Percentiles rank a stretch among this genome's conserved stretches.
phyloP scores from a whole-genome alignment of 441 rosid species.

The Syzygium syzygioides region DNA sequence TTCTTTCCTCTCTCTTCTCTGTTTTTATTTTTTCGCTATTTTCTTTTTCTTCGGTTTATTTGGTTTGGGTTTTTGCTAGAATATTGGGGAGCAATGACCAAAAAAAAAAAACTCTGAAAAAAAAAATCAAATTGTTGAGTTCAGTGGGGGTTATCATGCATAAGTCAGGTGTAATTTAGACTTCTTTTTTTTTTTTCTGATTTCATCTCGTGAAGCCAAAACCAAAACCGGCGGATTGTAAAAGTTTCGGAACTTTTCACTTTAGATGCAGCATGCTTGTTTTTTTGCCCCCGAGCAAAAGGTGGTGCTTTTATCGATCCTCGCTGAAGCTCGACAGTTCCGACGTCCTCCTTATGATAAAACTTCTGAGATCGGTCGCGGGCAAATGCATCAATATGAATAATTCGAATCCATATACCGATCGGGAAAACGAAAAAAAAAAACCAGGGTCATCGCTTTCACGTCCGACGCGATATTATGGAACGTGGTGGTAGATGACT shows the following conservation, averaged over 20 bases:
- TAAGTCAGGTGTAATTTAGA: background rate
- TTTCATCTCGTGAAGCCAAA: background rate
- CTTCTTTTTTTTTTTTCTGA: background rate
- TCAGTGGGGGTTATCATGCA: background rate
- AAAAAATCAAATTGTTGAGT: background rate
- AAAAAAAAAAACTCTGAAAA: background rate
- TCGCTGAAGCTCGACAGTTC: background rate
- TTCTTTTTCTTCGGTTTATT: background rate
- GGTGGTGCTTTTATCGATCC: background rate
- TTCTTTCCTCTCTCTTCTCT: background rate
- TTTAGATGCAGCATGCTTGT: background rate
- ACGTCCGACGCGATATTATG: rapidly evolving
- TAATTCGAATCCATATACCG: background rate
- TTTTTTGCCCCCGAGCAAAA: background rate
- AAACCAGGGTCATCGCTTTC: background rate
- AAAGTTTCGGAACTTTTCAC: background rate
- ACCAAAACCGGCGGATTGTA: background rate
- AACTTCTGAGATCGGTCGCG: background rate
- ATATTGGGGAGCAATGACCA: background rate
- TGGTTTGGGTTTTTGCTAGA: background rate
- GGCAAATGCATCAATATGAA: background rate
- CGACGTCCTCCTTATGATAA: background rate
- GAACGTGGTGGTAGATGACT: rapidly evolving
- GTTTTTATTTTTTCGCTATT: background rate
- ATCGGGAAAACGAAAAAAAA: background rate